Percentiles rank a stretch among this genome's conserved stretches.
Conservation (phyloP, 139 green algal genomes). For the Eudorina sp. region DNA sequence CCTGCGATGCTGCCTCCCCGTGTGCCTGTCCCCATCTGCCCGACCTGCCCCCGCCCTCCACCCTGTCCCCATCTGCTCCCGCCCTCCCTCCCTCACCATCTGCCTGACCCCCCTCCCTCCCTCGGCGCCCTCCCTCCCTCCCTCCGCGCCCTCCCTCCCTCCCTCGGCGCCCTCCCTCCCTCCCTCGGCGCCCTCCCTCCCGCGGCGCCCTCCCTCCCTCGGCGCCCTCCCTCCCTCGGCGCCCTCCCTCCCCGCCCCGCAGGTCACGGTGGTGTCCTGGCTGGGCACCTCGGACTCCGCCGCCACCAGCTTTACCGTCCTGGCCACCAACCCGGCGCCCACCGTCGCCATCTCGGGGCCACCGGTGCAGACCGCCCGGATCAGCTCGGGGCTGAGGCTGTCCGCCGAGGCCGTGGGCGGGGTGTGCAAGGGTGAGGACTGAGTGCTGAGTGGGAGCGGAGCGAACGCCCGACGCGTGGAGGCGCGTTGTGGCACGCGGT, state of each 20-base stretch:
- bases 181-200: too few species aligned
- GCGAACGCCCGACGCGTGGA: neutral
- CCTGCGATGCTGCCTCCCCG: too few species aligned
- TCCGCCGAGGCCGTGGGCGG: neutral
- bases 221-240: neutral
- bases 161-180: too few species aligned
- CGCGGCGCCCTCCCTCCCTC: too few species aligned
- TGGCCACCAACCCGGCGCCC: neutral
- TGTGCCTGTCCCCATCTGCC: too few species aligned
- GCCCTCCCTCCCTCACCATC: too few species aligned
- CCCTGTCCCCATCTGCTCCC: too few species aligned
- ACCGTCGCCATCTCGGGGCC: neutral
- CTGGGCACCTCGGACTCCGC: neutral
- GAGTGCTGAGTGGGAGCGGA: neutral
- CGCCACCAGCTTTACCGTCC: neutral
- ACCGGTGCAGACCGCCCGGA: neutral
- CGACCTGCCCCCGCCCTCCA: too few species aligned
- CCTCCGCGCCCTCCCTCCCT: too few species aligned
- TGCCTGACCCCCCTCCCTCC: too few species aligned
- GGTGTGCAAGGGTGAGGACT: constrained; percentile 18
- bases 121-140: too few species aligned
- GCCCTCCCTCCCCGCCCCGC: neutral
- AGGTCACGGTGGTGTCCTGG: constrained; percentile 20
- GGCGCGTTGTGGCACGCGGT: too few species aligned
- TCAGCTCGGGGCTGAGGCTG: constrained; percentile 5